These are phyloP conservation scores for Podospora didyma DNA, from an alignment of 495 filamentous ascomycete species.

Conservation along the genomic window DNA sequence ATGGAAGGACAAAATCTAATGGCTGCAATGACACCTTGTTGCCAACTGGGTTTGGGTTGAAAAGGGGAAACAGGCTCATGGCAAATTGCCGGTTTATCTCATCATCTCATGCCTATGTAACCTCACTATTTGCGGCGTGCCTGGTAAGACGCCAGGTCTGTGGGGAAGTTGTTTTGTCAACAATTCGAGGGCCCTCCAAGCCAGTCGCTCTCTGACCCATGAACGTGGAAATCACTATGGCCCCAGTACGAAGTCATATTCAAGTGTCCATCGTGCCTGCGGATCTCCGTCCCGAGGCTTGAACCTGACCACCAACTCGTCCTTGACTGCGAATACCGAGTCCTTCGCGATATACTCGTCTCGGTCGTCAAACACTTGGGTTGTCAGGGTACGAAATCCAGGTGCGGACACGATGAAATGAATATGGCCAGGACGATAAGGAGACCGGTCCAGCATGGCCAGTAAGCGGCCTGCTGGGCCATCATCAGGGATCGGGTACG, in stretches of 20 bases:
- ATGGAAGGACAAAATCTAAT: not conserved
- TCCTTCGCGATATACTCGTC: conserved; percentile 62
- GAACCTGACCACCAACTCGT: conserved; percentile 67
- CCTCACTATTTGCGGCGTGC: too few relatives aligned
- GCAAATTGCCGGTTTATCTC: too few relatives aligned
- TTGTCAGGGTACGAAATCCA: conserved; percentile 53
- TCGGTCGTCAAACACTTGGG: conserved; percentile 68
- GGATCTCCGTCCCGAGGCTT: conserved; percentile 53
- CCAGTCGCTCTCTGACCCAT: not conserved
- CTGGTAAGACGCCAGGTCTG: too few relatives aligned
- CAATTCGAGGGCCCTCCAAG: not conserved
- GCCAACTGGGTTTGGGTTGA: too few relatives aligned
- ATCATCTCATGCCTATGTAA: too few relatives aligned
- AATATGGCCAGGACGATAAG: conserved; percentile 72
- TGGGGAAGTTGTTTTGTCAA: too few relatives aligned
- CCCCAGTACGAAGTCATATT: conserved; percentile 50
- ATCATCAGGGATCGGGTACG: conserved; percentile 69
- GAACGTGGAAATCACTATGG: not conserved
- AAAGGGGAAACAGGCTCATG: too few relatives aligned
- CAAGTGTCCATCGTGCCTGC: conserved; percentile 57
- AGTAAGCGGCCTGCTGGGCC: conserved; percentile 53
- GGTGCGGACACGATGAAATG: conserved; percentile 57
- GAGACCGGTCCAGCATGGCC: conserved; percentile 60
- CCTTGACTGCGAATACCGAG: conserved; percentile 74
- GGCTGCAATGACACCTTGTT: not conserved